A percentile compares a stretch with the other conserved stretches of the same genome.
Conservation (phyloP, 2,329 filamentous ascomycete species). For the Aspergillaceae sp. region DNA sequence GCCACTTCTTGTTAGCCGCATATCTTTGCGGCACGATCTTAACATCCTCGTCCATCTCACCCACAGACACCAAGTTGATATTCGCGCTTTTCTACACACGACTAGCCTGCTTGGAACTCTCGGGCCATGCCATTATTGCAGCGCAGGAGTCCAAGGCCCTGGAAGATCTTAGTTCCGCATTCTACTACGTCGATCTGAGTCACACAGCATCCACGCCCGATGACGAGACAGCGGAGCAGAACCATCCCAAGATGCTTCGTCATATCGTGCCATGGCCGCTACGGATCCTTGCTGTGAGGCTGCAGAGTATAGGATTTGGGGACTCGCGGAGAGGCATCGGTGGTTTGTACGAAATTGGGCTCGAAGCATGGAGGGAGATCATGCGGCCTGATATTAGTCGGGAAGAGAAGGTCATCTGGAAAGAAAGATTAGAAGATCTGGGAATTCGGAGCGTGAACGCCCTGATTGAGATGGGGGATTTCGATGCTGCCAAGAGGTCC, state of each 20-base stretch:
- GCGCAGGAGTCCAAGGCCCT: slow-evolving; percentile 55
- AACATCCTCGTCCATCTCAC: slow-evolving; percentile 33
- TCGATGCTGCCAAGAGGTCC: slow-evolving; percentile 68
- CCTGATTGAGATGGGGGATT: slow-evolving; percentile 63
- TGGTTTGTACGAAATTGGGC: slow-evolving; percentile 78
- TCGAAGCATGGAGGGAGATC: slow-evolving; percentile 62
- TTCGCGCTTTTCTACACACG: slow-evolving; percentile 73
- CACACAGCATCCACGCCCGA: slow-evolving; percentile 6
- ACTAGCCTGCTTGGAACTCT: slow-evolving; percentile 70
- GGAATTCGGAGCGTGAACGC: slow-evolving; percentile 55
- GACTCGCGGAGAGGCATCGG: slow-evolving; percentile 79
- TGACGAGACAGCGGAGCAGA: slow-evolving; percentile 51
- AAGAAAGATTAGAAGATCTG: slow-evolving; percentile 61
- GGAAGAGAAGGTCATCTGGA: slow-evolving; percentile 59
- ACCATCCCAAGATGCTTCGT: slow-evolving; percentile 54
- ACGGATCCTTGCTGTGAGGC: slow-evolving; percentile 68
- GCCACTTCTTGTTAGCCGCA: slow-evolving; percentile 75
- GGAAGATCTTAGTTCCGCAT: slow-evolving; percentile 53
- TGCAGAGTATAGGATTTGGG: slow-evolving; percentile 78
- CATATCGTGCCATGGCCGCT: slow-evolving; percentile 82
- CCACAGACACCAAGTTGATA: slow-evolving; percentile 54
- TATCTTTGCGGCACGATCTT: slow-evolving; percentile 36
- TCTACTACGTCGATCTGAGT: slow-evolving; percentile 35
- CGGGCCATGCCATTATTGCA: slow-evolving; percentile 62
- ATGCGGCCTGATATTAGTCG: slow-evolving; percentile 43